These are phyloP conservation scores for Aspergillus sp. DNA, from an alignment of 2,329 filamentous ascomycete genomes.

Conservation along the genomic window DNA sequence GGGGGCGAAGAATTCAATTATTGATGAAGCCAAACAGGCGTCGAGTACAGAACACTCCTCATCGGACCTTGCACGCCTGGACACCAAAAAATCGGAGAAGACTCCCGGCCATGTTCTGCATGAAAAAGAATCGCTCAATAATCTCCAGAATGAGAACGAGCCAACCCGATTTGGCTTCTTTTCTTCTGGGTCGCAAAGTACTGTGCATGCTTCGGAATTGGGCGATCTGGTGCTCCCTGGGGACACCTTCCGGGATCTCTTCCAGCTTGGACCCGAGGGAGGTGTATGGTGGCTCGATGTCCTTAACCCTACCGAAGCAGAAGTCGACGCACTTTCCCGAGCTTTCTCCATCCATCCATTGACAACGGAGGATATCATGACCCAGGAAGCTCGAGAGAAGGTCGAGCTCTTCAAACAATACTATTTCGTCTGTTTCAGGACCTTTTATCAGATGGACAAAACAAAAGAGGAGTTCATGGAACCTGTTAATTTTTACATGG, in stretches of 20 bases:
- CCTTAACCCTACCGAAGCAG: conserved; percentile 81
- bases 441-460: conserved; percentile 79
- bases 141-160: conserved; percentile 47
- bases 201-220: conserved; percentile 84
- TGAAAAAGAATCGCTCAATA: conserved; percentile 29
- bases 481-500: conserved; percentile 92
- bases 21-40: conserved; percentile 30
- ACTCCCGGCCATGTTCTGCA: conserved; percentile 18
- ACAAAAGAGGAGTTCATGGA: conserved; percentile 79
- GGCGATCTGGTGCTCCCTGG: conserved; percentile 84
- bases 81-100: conserved; percentile 30
- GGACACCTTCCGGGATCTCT: conserved; percentile 84
- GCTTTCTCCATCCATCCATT: conserved; percentile 94
- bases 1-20: conserved; percentile 30
- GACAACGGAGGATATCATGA: conserved; percentile 93
- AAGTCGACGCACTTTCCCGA: conserved; percentile 81
- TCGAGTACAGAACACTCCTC: conserved; percentile 21
- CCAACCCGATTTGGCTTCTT: conserved; percentile 93
- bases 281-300: conserved; percentile 99
- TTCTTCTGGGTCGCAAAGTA: conserved; percentile 89
- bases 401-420: conserved; percentile 97
- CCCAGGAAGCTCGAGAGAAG: conserved; percentile 94
- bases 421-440: conserved; percentile 97
- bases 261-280: conserved; percentile 63
- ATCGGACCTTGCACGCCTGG: conserved; percentile 23